Conservation (phyloP, 2,329 filamentous ascomycete genomes). For the Dactylellina drechsleri region DNA sequence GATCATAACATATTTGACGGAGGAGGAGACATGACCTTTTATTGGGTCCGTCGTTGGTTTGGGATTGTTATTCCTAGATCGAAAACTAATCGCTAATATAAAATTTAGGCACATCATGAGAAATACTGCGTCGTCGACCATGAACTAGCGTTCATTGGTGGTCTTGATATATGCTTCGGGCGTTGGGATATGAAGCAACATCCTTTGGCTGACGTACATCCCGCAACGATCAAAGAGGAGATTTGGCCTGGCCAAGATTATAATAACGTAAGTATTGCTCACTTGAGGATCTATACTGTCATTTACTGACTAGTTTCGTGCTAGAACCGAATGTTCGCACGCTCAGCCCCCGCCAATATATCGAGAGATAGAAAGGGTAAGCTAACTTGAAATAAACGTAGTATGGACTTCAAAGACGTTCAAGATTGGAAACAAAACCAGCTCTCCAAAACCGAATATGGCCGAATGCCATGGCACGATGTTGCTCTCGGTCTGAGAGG, state of each 20-base stretch:
- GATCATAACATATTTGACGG: slow-evolving; percentile 97
- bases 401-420: slow-evolving; percentile 88
- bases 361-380: not conserved
- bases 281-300: not conserved
- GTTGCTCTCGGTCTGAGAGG: slow-evolving; percentile 92
- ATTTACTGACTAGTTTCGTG: slow-evolving; percentile 5
- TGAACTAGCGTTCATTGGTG: slow-evolving; percentile 88
- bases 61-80: slow-evolving; percentile 10
- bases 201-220: slow-evolving; percentile 85
- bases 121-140: slow-evolving; percentile 98
- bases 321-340: slow-evolving; percentile 47
- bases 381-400: not conserved
- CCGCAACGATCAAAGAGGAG: slow-evolving; percentile 80
- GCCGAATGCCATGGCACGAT: slow-evolving; percentile 98
- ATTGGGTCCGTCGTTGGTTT: slow-evolving; percentile 70
- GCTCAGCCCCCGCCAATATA: not conserved
- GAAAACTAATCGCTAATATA: not conserved
- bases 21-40: slow-evolving; percentile 93
- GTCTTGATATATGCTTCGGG: slow-evolving; percentile 93
- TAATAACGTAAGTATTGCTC: slow-evolving; percentile 67
- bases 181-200: slow-evolving; percentile 92
- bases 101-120: slow-evolving; percentile 83
- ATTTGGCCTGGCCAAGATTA: slow-evolving; percentile 96
- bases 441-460: slow-evolving; percentile 87
- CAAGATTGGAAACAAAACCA: slow-evolving; percentile 93